Percentiles rank a stretch among this genome's conserved stretches.
Conservation (phyloP, 345 rosid genomes). For the Psidium friedrichsthalianum region DNA sequence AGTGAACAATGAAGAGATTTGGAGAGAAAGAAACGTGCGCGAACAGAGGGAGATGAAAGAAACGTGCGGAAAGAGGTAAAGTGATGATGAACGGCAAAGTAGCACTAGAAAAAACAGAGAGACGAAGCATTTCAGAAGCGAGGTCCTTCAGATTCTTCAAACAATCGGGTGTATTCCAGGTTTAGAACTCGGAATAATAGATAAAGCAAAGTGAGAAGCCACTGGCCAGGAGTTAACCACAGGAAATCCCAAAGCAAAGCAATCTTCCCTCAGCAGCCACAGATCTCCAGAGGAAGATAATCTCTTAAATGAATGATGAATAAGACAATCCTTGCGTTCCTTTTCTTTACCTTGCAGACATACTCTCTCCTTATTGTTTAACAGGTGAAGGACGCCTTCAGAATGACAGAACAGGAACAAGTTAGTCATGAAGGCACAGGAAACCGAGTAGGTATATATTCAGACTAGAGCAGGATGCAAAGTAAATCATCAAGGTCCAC, state of each 20-base stretch:
- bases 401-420: slow-evolving; percentile 68
- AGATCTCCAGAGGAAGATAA: background rate
- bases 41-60: no score
- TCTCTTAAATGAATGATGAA: background rate
- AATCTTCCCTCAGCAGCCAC: background rate
- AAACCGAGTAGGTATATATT: slow-evolving; percentile 46
- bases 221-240: background rate
- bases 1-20: background rate
- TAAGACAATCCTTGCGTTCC: background rate
- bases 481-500: slow-evolving; percentile 77
- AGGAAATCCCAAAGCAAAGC: background rate
- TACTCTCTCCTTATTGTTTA: slow-evolving; percentile 95
- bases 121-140: background rate
- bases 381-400: slow-evolving; percentile 96
- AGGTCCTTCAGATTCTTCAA: background rate
- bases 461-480: slow-evolving; percentile 47
- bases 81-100: background rate
- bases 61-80: background rate
- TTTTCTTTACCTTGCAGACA: slow-evolving; percentile 88
- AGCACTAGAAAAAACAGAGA: background rate
- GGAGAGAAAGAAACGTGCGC: background rate
- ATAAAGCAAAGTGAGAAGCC: background rate
- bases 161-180: background rate
- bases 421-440: slow-evolving; percentile 59
- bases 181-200: background rate